A percentile compares a stretch with the other conserved stretches of the same genome.
Conservation (phyloP, 352 stramenopile species). For the Albugo laibachii region DNA sequence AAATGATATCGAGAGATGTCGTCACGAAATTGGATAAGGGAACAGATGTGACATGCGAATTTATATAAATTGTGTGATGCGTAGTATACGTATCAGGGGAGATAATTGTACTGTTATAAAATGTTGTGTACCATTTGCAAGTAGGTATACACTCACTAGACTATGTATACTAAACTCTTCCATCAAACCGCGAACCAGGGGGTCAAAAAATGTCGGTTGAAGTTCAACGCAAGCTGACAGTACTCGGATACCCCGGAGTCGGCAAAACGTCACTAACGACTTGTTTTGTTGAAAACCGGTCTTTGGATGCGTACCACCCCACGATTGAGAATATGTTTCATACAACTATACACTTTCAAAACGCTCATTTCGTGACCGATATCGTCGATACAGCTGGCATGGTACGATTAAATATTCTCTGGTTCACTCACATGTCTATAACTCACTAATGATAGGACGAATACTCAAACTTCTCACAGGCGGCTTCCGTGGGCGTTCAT, state of each 20-base stretch:
- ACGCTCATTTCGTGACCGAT: conserved; percentile 91
- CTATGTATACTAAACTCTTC: too few relatives aligned
- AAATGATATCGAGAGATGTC: too few relatives aligned
- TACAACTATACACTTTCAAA: conserved; percentile 92
- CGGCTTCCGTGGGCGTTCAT: conserved; percentile 88
- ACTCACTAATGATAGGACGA: conserved; percentile 58
- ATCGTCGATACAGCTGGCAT: conserved; percentile 96
- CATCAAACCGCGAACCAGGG: too few relatives aligned
- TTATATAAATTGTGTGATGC: too few relatives aligned
- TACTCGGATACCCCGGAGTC: conserved; percentile 87
- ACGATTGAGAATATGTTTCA: conserved; percentile 94
- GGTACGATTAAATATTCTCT: conserved; percentile 14
- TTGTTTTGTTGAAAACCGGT: conserved; percentile 87
- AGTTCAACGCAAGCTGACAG: conserved; percentile 89
- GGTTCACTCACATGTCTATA: conserved; percentile 1
- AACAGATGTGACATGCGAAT: too few relatives aligned
- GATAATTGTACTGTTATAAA: too few relatives aligned
- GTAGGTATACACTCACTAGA: too few relatives aligned
- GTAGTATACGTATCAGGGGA: too few relatives aligned
- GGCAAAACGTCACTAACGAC: conserved; percentile 91
- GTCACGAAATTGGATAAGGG: too few relatives aligned
- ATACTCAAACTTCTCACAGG: conserved; percentile 91
- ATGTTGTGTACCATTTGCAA: too few relatives aligned
- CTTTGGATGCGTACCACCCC: conserved; percentile 86
- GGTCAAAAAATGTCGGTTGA: conserved; percentile 59